Base-by-base conservation (phyloP, 768 basidiomycete species). In the Pleurotus tuoliensis region DNA sequence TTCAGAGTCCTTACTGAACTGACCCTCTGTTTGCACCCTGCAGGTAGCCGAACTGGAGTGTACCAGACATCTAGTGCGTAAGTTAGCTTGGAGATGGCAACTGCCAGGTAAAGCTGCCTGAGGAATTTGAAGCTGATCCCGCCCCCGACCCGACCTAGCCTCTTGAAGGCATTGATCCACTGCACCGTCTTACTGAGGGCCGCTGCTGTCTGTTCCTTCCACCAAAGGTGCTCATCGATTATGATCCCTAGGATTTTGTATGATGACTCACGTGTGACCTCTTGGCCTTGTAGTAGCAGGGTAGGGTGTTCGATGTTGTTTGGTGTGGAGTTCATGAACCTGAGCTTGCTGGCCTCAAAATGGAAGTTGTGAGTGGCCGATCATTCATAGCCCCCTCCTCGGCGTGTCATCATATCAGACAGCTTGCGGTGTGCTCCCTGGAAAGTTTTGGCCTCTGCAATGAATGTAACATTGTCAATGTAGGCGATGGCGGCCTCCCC, bases 121-220 rank as follows among this genome's bases (percentile, higher is more conserved):
- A 41, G 12, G 13, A 41, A 12, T 6, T 6, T 41, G 2, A 3
- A 12, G 5, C 16, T 41, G 2, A 41, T 41, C 4, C 39, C 4
- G 3, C 16, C 16, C 16, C 13, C 39, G 3, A 41, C 39, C 2
- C 4, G 12, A 0, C 4, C 3, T 12, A 41, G 39, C 39, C 16
- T 12, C 16, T 41, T 41, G 13, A 41, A 16, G 13, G 16, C 16
- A 5, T 41, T 41, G 3, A 16, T 41, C 4, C 39, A 41, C 16
- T 41, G 24, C 3, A 51, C 34, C 0, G 41, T 43, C 13, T 54
- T 54, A 5, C 50, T 43, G 2, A 54, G 16, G 43, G 64, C 64
- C 57, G 24, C 40, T 1, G 59, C 46, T 4, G 30, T 34, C 6
- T 67, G 63, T 3, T 44, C 47, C 3, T 47, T 60, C 58, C 61